A percentile compares a stretch with the other conserved stretches of the same genome.
These are phyloP conservation scores for Lignosus rhinocerotis DNA, from an alignment of 1,284 basidiomycete species.

Conservation along the genomic window DNA sequence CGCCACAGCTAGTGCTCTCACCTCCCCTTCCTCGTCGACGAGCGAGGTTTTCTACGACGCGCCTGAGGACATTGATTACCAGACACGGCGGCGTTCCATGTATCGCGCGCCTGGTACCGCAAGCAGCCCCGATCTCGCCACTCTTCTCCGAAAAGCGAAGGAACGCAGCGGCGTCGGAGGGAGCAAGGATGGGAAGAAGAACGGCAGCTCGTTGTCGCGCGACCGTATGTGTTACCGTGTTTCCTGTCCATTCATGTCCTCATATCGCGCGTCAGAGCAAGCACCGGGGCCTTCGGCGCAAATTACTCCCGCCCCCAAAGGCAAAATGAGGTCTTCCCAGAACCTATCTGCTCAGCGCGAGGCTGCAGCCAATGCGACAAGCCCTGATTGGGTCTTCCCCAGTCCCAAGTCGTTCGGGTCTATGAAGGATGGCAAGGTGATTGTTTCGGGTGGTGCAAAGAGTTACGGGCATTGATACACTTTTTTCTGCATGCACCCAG, in stretches of 20 bases:
- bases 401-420: constrained; percentile 35
- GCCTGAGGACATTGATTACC: constrained; percentile 57
- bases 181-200: constrained; percentile 46
- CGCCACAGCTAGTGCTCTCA: constrained; percentile 28
- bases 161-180: constrained; percentile 49
- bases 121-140: constrained; percentile 86
- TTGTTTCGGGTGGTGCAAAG: constrained; percentile 35
- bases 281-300: constrained; percentile 17
- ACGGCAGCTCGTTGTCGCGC: constrained; percentile 52
- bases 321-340: constrained; percentile 23
- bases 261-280: constrained; percentile 14
- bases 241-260: constrained; percentile 5
- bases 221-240: constrained; percentile 17
- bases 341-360: constrained; percentile 18
- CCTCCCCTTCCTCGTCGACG: constrained; percentile 41
- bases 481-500: constrained; percentile 32
- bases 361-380: constrained; percentile 19
- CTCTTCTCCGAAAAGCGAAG: constrained; percentile 78
- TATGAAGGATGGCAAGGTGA: constrained; percentile 46
- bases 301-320: constrained; percentile 22
- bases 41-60: constrained; percentile 63
- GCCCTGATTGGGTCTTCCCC: constrained; percentile 53
- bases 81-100: constrained; percentile 78
- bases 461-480: not conserved
- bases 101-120: constrained; percentile 87